phyloP scores from a whole-genome alignment of 495 filamentous ascomycete genomes.

The Talaromyces ruber region DNA sequence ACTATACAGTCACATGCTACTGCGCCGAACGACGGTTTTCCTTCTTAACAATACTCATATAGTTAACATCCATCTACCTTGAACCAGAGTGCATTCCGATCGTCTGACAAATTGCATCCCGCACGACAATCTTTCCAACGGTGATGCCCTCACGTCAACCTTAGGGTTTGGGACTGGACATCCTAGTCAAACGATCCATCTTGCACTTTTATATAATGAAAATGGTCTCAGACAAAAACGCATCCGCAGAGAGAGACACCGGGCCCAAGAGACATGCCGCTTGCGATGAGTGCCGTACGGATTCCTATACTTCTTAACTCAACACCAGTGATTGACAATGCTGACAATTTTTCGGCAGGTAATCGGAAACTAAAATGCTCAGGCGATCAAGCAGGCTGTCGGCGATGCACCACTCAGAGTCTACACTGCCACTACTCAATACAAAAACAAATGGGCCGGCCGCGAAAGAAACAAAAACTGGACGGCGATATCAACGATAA shows the following conservation, averaged over 20 bases:
- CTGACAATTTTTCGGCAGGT: conserved; percentile 15
- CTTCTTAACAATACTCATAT: neutral
- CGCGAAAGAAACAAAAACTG: conserved; percentile 33
- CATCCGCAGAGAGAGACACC: neutral
- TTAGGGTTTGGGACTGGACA: neutral
- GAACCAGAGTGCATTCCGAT: neutral
- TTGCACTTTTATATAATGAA: neutral
- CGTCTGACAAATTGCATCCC: neutral
- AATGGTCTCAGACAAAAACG: neutral
- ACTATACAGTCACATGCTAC: neutral
- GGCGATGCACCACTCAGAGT: conserved; percentile 32
- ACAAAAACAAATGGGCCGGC: conserved; percentile 42
- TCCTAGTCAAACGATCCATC: neutral
- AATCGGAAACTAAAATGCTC: conserved; percentile 43
- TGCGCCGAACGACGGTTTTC: neutral
- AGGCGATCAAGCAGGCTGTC: conserved; percentile 31
- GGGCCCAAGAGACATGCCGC: conserved; percentile 9
- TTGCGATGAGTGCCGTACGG: conserved; percentile 13
- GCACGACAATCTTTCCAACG: neutral
- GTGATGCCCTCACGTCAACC: neutral
- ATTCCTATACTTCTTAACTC: neutral
- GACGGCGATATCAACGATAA: conserved; percentile 16
- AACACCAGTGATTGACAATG: neutral
- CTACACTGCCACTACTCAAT: conserved; percentile 35
- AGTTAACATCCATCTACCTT: neutral